phyloP scores from a whole-genome alignment of 129 eudicot genomes.

The Silybum marianum region DNA sequence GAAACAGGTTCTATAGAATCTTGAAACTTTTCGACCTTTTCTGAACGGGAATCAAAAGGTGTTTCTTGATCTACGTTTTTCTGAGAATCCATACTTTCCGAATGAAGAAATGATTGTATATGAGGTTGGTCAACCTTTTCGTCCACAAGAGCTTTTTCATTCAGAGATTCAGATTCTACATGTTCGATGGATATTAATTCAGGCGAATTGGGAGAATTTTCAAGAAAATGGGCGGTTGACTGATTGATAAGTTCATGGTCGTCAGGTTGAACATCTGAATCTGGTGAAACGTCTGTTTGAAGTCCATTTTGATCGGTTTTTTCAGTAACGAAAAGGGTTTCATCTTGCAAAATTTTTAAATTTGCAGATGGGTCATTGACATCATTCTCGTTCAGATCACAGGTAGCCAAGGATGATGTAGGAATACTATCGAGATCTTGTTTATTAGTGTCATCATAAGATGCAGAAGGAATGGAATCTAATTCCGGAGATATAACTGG shows the following conservation, averaged over 20 bases:
- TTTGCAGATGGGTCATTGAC: not conserved
- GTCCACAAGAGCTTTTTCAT: conserved; percentile 26
- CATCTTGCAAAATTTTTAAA: conserved; percentile 7
- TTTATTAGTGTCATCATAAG: not conserved
- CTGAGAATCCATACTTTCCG: conserved; percentile 7
- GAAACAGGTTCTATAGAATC: conserved; percentile 12
- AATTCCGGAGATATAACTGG: conserved; percentile 13
- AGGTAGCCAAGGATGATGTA: not conserved
- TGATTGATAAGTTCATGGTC: not conserved
- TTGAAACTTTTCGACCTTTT: conserved; percentile 20
- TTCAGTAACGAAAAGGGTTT: conserved; percentile 14
- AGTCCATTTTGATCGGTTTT: conserved; percentile 20
- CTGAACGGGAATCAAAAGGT: conserved; percentile 3
- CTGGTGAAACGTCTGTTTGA: not conserved
- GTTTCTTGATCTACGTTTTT: conserved; percentile 34
- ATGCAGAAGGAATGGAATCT: conserved; percentile 15
- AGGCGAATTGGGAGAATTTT: conserved; percentile 22
- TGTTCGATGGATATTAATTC: conserved; percentile 17
- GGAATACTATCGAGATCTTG: conserved; percentile 5
- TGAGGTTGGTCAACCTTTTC: conserved; percentile 30
- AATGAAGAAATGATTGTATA: not conserved
- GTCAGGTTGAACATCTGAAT: conserved; percentile 1
- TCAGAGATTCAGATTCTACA: conserved; percentile 25
- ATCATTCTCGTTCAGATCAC: conserved; percentile 9
- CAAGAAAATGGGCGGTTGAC: conserved; percentile 31